A percentile compares a stretch with the other conserved stretches of the same genome.
Evolutionary conservation across 805 yeast genomes (phyloP).

Genomic region (Candida parachauliodes): DNA sequence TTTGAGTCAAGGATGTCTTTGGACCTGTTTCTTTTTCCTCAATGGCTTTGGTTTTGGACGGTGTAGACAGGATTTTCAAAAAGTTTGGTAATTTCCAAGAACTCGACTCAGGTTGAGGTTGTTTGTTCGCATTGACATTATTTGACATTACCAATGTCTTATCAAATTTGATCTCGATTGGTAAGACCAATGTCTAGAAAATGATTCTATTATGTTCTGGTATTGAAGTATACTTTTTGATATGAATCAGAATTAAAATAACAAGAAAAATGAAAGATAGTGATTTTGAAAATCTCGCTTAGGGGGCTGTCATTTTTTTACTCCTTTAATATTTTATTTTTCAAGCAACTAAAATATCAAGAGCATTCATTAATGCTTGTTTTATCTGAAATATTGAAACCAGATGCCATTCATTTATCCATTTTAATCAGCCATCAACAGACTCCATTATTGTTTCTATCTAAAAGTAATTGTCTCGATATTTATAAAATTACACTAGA

Average conservation of each 20-base stretch:
- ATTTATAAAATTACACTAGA: neutral
- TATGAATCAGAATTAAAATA: too few species aligned
- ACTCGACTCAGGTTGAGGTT: neutral
- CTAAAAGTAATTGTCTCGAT: neutral
- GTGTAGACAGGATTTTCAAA: conserved; percentile 4
- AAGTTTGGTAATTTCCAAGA: conserved; percentile 6
- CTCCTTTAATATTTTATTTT: too few species aligned
- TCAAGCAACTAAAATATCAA: too few species aligned
- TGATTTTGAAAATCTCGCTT: too few species aligned
- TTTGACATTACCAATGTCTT: too few species aligned
- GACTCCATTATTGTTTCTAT: conserved; percentile 3
- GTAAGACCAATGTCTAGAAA: too few species aligned
- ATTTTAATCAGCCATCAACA: neutral
- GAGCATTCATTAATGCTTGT: conserved; percentile 4
- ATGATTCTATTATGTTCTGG: neutral
- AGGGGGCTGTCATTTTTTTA: too few species aligned
- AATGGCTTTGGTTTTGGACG: neutral
- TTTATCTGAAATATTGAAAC: neutral
- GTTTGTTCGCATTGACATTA: neutral
- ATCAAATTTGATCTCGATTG: too few species aligned
- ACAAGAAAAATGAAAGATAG: too few species aligned
- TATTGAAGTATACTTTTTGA: too few species aligned
- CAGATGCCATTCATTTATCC: neutral
- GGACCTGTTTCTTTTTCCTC: neutral
- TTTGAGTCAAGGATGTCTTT: neutral